phyloP scores from a whole-genome alignment of 2,329 filamentous ascomycete species.

The Stachybotrys chartarum region DNA sequence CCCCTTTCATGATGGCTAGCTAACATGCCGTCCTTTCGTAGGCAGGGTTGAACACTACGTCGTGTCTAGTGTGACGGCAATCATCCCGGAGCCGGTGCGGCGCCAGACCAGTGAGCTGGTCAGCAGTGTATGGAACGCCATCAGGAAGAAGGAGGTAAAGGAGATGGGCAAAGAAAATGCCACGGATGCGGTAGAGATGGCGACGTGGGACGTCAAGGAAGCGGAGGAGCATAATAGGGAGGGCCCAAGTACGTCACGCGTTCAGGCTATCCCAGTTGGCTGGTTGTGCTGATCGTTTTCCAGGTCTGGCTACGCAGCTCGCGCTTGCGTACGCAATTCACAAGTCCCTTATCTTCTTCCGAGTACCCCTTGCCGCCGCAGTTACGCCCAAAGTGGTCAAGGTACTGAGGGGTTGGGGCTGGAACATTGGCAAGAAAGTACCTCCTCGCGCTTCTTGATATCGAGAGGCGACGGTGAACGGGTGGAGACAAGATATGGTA shows the following conservation, averaged over 20 bases:
- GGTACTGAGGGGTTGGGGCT: slow-evolving; percentile 79
- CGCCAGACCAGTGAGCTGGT: slow-evolving; percentile 32
- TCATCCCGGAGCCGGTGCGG: slow-evolving; percentile 52
- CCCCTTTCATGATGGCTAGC: slow-evolving; percentile 7
- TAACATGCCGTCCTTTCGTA: slow-evolving; percentile 16
- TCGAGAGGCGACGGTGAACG: background rate
- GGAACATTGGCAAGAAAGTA: slow-evolving; percentile 78
- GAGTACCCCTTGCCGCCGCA: slow-evolving; percentile 87
- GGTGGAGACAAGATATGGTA: too few relatives aligned
- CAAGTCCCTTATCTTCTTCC: slow-evolving; percentile 93
- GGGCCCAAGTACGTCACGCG: slow-evolving; percentile 63
- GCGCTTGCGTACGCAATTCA: slow-evolving; percentile 94
- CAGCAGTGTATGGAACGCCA: slow-evolving; percentile 39
- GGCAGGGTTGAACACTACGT: slow-evolving; percentile 60
- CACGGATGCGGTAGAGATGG: slow-evolving; percentile 41
- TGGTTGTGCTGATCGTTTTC: slow-evolving; percentile 4
- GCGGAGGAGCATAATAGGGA: slow-evolving; percentile 53
- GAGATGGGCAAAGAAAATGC: slow-evolving; percentile 34
- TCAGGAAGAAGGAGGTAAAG: slow-evolving; percentile 38
- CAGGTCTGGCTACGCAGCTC: slow-evolving; percentile 70
- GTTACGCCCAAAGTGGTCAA: slow-evolving; percentile 94
- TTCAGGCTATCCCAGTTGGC: background rate
- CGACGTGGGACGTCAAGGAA: slow-evolving; percentile 54
- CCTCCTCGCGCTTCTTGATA: slow-evolving; percentile 2
- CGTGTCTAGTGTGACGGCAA: slow-evolving; percentile 48